A percentile compares a stretch with the other conserved stretches of the same genome.
Evolutionary conservation across 768 basidiomycete species (phyloP).

Genomic region (Tylopilus vinaceipallidus): DNA sequence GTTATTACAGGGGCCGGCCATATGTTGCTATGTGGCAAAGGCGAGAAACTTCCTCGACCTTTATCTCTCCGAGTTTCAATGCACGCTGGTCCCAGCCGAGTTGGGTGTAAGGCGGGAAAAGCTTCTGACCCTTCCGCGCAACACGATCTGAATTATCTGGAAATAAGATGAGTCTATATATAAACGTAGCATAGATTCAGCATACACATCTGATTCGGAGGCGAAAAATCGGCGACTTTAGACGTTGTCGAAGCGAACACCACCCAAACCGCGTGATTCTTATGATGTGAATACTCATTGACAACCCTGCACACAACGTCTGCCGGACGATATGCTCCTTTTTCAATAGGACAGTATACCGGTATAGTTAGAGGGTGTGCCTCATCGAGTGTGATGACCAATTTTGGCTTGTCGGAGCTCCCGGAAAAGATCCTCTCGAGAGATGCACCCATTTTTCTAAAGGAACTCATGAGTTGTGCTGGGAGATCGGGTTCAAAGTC

Average conservation of each 20-base stretch:
- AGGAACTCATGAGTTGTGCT: neutral
- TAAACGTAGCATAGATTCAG: neutral
- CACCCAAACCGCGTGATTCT: neutral
- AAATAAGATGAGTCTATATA: too few species aligned
- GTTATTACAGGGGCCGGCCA: neutral
- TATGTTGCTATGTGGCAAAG: neutral
- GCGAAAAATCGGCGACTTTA: neutral
- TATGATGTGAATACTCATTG: neutral
- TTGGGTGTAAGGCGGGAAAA: neutral
- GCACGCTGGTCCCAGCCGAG: neutral
- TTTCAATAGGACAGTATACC: too few species aligned
- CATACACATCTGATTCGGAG: neutral
- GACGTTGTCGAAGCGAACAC: neutral
- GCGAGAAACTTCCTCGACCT: neutral
- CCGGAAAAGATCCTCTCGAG: neutral
- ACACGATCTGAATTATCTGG: neutral
- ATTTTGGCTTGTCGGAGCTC: neutral
- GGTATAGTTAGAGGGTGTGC: neutral
- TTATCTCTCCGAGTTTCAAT: neutral
- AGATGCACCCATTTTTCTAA: neutral
- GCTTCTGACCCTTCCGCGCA: neutral
- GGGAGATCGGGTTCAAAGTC: neutral
- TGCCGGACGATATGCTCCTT: neutral
- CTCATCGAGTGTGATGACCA: neutral
- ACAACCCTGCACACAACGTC: neutral